These are phyloP conservation scores for Prunus campanulata DNA, from an alignment of 306 rosid species.

Conservation along the genomic window DNA sequence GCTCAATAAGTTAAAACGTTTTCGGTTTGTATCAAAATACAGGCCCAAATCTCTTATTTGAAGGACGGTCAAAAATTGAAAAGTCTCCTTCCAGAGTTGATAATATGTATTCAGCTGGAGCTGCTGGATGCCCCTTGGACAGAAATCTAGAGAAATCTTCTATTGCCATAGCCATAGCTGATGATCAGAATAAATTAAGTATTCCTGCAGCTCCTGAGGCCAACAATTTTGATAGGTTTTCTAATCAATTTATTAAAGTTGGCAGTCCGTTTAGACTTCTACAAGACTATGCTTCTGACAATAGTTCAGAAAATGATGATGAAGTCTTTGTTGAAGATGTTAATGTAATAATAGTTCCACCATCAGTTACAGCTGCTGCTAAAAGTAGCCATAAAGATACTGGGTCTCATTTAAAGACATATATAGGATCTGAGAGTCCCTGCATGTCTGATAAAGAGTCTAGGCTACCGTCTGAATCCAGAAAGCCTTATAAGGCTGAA, in stretches of 20 bases:
- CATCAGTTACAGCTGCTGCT: conserved; percentile 34
- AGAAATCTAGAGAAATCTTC: conserved; percentile 25
- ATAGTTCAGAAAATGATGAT: conserved; percentile 55
- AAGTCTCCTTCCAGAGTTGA: conserved; percentile 28
- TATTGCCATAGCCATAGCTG: conserved; percentile 20
- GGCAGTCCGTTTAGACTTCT: conserved; percentile 72
- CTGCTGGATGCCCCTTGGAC: conserved; percentile 26
- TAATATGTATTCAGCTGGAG: conserved; percentile 33
- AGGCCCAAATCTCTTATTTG: conserved; percentile 33
- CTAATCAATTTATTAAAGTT: conserved; percentile 35
- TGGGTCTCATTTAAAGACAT: conserved; percentile 27
- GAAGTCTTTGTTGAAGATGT: conserved; percentile 32
- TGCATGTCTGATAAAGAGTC: conserved; percentile 24
- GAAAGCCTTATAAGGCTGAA: conserved; percentile 30
- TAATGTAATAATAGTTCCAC: conserved; percentile 28
- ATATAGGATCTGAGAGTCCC: conserved; percentile 30
- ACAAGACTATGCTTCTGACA: conserved; percentile 89
- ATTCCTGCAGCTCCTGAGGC: conserved; percentile 37
- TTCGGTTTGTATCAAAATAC: conserved; percentile 31
- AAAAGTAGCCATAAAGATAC: conserved; percentile 29
- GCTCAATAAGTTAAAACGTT: not conserved
- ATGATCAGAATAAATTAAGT: conserved; percentile 22
- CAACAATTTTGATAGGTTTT: conserved; percentile 24
- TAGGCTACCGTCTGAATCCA: conserved; percentile 30
- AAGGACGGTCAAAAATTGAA: conserved; percentile 29